These are phyloP conservation scores for Alternaria viburni DNA, from an alignment of 2,329 filamentous ascomycete genomes.

Conservation along the genomic window DNA sequence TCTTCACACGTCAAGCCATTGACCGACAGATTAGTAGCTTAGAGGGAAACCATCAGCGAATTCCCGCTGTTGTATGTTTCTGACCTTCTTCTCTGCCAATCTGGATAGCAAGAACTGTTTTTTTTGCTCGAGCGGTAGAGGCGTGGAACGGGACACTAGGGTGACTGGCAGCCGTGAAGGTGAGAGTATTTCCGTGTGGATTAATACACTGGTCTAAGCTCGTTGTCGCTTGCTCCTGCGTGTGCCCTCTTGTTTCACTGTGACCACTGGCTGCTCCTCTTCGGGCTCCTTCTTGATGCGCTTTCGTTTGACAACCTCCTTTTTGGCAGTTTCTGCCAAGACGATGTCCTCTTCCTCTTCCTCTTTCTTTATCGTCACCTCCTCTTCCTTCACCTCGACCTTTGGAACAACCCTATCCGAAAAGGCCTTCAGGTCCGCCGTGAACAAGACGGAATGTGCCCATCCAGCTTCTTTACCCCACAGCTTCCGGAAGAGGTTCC, in stretches of 20 bases:
- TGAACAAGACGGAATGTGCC: conserved; percentile 97
- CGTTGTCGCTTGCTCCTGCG: conserved; percentile 9
- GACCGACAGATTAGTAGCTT: too few species aligned
- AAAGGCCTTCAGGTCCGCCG: conserved; percentile 87
- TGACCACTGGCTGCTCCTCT: not conserved
- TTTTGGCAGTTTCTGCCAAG: conserved; percentile 25
- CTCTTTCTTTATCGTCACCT: conserved; percentile 44
- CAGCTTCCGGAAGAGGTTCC: conserved; percentile 83
- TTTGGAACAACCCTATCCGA: conserved; percentile 67
- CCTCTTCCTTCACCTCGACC: conserved; percentile 56
- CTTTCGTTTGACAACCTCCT: conserved; percentile 28
- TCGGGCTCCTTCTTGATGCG: conserved; percentile 2
- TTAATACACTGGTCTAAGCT: not conserved
- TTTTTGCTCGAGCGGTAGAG: too few species aligned
- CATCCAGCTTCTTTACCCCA: conserved; percentile 96
- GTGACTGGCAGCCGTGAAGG: too few species aligned
- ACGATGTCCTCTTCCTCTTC: conserved; percentile 24
- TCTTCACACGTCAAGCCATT: too few species aligned
- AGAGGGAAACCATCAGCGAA: too few species aligned
- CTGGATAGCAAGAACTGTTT: too few species aligned
- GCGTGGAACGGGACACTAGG: too few species aligned
- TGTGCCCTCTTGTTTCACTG: conserved; percentile 3
- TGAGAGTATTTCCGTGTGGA: not conserved
- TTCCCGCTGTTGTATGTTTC: too few species aligned
- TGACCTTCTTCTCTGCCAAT: too few species aligned